Conservation (phyloP, 2,329 filamentous ascomycete genomes). For the Neofusicoccum sp. region DNA sequence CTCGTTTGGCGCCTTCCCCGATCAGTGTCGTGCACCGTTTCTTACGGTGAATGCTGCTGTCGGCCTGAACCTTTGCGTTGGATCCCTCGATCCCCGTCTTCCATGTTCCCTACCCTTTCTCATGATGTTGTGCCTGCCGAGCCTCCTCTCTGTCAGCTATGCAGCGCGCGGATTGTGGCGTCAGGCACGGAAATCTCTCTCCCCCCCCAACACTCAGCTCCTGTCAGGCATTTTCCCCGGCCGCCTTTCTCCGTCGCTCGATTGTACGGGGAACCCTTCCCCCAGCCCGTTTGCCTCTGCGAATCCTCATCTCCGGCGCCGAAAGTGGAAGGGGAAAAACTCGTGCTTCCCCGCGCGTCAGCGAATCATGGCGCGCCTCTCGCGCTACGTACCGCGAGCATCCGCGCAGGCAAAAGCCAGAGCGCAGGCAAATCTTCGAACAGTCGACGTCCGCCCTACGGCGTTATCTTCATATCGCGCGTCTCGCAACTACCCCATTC, state of each 20-base stretch:
- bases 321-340: background rate
- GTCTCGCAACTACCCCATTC: background rate
- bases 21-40: background rate
- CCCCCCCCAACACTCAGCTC: background rate
- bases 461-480: too few relatives aligned
- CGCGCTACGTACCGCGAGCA: background rate
- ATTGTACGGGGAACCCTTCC: background rate
- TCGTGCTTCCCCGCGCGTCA: background rate
- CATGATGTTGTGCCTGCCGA: background rate
- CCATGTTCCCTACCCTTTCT: background rate
- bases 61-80: background rate
- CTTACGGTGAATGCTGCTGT: background rate
- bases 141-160: background rate
- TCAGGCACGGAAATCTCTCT: background rate
- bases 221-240: background rate
- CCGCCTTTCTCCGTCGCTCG: background rate
- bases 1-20: conserved; percentile 2
- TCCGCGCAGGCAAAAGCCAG: background rate
- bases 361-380: background rate
- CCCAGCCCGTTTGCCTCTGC: background rate
- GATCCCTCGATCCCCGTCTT: background rate
- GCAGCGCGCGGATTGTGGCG: background rate
- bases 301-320: background rate
- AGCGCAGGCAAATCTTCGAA: background rate
- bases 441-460: too few relatives aligned